Evolutionary conservation across 139 green algal genomes (phyloP), one percentile per base, ranked within the genome.

Genomic region (Tetratostichococcus sp.): DNA sequence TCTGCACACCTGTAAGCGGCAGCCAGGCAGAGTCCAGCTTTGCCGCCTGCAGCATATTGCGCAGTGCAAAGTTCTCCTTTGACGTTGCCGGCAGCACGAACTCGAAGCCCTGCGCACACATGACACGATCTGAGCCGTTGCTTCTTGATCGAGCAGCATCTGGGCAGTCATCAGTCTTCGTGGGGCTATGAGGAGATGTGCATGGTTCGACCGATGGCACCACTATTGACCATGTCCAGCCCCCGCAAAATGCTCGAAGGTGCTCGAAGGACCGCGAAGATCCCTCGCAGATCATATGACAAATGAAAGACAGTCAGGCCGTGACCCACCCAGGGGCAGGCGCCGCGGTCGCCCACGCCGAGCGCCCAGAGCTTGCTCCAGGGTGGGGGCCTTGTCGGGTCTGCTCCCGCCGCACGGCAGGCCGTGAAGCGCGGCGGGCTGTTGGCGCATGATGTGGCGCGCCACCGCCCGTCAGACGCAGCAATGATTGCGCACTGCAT

Each of bases 401-500:
- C 28, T 21, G 21, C 28, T 23, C 43, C 23, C 22, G 26, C 14
- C 1, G 39, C 65, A 21, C 82, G 72, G 75, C 84, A 88, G 26
- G 80, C 83, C 22, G 75, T 79, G 4, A 73, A 73, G 23, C 81
- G 43, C 19, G 50, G 31, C 19, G 1, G 65, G 19, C 25, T 62
- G 35, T 67, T 26, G 11, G 22, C 28, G 69, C 79, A 88, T 1
- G 35, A 17, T 30, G 50, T 35, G 2, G 80, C 74, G 5, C 77
- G 58, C 85, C 85, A 88, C 39, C 85, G 69, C 26, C 79, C 75
- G 74, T 88, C 84, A 34, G 28, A 19, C 0, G 76, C 72, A 21
- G 35, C 69, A 5, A 87, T 67, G 32, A 83, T 59, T 14, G 75
- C 77, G 74, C 84, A 89, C 50, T 71, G 43, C 35, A 62, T 28